These are phyloP conservation scores for Colletotrichum filicis DNA, from an alignment of 2,329 filamentous ascomycete genomes.

Conservation along the genomic window DNA sequence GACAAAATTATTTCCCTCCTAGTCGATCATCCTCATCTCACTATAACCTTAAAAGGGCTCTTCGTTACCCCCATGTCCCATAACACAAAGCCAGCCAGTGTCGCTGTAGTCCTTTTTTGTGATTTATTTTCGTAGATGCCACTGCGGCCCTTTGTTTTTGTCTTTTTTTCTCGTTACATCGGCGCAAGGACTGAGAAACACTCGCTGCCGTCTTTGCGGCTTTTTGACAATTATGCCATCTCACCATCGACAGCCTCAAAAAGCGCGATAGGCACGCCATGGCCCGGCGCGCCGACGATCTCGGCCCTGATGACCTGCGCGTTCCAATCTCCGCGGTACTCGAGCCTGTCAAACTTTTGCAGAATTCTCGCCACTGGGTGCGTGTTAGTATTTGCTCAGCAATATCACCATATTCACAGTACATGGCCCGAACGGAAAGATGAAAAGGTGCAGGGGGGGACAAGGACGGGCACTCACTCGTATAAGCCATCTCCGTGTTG, in stretches of 20 bases:
- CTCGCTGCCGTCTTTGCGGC: not conserved
- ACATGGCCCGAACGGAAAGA: not conserved
- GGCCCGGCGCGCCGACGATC: constrained; percentile 54
- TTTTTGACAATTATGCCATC: constrained; percentile 17
- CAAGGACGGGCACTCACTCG: constrained; percentile 42
- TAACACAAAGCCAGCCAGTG: not conserved
- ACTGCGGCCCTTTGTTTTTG: not conserved
- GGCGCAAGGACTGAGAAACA: not conserved
- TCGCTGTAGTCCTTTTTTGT: not conserved
- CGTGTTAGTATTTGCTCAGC: not conserved
- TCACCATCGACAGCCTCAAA: constrained; percentile 42
- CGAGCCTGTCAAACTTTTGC: constrained; percentile 68
- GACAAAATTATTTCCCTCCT: not conserved
- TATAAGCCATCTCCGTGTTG: constrained; percentile 66
- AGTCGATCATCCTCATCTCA: not conserved
- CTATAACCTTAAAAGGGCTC: not conserved
- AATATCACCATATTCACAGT: not conserved
- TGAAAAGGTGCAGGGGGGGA: not conserved
- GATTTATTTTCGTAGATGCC: not conserved
- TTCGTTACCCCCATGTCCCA: not conserved
- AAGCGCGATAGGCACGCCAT: constrained; percentile 54
- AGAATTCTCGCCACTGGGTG: constrained; percentile 59
- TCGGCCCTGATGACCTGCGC: constrained; percentile 57
- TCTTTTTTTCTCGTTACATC: not conserved
- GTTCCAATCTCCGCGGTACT: constrained; percentile 58